Percentiles rank a stretch among this genome's conserved stretches.
These are phyloP conservation scores for Dillenia suffruticosa DNA, from an alignment of 164 flowering plant species.

Conservation along the genomic window DNA sequence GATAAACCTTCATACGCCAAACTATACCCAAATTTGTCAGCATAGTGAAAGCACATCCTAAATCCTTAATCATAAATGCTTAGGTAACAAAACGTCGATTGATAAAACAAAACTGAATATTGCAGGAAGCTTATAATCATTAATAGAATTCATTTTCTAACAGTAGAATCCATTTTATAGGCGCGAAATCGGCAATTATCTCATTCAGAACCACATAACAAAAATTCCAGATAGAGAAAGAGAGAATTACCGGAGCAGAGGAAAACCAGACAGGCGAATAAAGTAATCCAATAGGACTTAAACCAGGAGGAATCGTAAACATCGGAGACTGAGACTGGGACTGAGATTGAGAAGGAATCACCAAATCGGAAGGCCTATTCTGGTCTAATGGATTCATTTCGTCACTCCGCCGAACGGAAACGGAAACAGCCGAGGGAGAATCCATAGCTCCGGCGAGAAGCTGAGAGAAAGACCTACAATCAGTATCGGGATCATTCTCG, in stretches of 20 bases:
- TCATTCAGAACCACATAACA: background rate
- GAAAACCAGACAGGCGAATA: conserved; percentile 44
- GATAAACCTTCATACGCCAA: too few relatives aligned
- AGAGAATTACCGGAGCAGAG: conserved; percentile 29
- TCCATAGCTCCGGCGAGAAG: conserved; percentile 56
- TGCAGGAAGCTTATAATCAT: background rate
- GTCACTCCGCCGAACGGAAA: conserved; percentile 1
- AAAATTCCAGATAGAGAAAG: background rate
- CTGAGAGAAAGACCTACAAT: conserved; percentile 63
- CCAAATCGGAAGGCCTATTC: conserved; percentile 32
- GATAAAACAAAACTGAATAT: background rate
- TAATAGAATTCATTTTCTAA: background rate
- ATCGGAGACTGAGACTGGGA: conserved; percentile 18
- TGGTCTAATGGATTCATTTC: conserved; percentile 23
- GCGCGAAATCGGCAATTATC: too few relatives aligned
- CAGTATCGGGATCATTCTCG: conserved; percentile 37
- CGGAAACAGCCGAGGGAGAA: conserved; percentile 23
- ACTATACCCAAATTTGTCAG: too few relatives aligned
- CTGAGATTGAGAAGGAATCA: conserved; percentile 7
- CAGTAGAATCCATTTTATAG: background rate
- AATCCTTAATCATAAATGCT: too few relatives aligned
- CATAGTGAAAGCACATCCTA: too few relatives aligned
- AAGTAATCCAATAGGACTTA: conserved; percentile 41
- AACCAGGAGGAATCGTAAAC: conserved; percentile 47
- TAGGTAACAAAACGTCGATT: too few relatives aligned